Base-by-base conservation (phyloP, 768 basidiomycete genomes). In the Rhizopogon vinicolor region DNA sequence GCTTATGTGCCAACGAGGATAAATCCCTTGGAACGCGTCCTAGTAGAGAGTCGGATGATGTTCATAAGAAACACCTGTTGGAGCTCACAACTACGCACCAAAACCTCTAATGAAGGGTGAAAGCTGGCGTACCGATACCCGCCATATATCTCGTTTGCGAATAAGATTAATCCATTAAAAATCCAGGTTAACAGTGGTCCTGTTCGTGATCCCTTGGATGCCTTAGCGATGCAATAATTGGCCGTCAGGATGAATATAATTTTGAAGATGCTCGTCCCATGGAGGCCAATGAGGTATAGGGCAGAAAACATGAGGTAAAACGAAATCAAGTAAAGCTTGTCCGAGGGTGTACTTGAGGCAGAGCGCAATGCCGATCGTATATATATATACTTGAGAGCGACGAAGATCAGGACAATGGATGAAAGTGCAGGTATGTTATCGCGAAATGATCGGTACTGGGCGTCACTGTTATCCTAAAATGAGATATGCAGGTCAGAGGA, bases 1-100 rank as follows among this genome's bases (percentile, higher is more conserved):
- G 61, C 76, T 82, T 62, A 98, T 78, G 61, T 98, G 84, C 97
- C 97, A 99, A 18, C 93, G 80, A 10, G 94, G 90, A 58, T 95
- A 87, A 16, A 91, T 72, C 6, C 97, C 97, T 66, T 79, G 74
- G 60, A 78, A 79, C 0, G 63, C 57, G 63, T 91, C 89, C 87
- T 92, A 51, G 29, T n/a, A 57, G 53, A 48, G 31, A 60, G 7
- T 53, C 12, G 28, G 16, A 22, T 7, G 5, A 18, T 60, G 48
- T 51, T 44, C 9, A 41, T 56, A 41, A 50, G 57, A 9, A n/a
- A 28, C 14, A 5, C 7, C 22, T 22, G n/a, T 43, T 39, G 49
- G 51, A 31, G 22, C 37, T 49, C 16, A 43, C 35, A 25, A 14
- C 37, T 37, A 68, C 86, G 55, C 64, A 94, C 94, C 65, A 96